Conservation (phyloP, 1,284 basidiomycete genomes). For the Porodaedalea pini region DNA sequence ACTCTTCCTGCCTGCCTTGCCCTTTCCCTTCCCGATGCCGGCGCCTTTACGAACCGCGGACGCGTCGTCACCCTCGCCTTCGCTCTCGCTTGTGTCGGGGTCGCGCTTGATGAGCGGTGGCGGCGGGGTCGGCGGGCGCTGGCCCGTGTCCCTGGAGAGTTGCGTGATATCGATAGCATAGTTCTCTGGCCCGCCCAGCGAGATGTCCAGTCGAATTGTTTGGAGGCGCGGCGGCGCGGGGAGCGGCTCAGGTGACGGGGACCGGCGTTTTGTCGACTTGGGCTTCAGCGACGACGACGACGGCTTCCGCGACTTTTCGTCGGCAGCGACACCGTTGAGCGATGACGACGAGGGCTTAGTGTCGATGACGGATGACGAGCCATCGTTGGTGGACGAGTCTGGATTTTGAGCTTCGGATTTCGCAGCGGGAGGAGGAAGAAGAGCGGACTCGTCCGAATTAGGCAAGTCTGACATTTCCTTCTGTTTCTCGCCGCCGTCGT, state of each 20-base stretch:
- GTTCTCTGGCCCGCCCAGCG: slow-evolving; percentile 64
- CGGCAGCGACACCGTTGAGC: not conserved
- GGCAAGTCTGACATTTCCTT: not conserved
- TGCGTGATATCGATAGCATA: slow-evolving; percentile 66
- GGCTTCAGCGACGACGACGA: slow-evolving; percentile 35
- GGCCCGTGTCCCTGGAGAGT: slow-evolving; percentile 60
- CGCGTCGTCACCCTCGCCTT: slow-evolving; percentile 33
- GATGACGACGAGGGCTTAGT: not conserved
- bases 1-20: slow-evolving; percentile 47
- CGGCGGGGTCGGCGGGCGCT: slow-evolving; percentile 55
- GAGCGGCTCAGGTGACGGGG: slow-evolving; percentile 56
- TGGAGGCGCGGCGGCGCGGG: slow-evolving; percentile 50
- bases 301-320: slow-evolving; percentile 23
- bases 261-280: slow-evolving; percentile 47
- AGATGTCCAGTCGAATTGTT: slow-evolving; percentile 67
- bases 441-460: not conserved
- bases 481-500: not conserved
- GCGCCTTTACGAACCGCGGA: not conserved
- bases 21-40: slow-evolving; percentile 32
- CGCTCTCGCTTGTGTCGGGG: slow-evolving; percentile 45
- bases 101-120: slow-evolving; percentile 39
- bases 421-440: not conserved
- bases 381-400: not conserved
- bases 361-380: not conserved
- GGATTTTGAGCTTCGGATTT: not conserved